Evolutionary conservation across 257 asterid species (phyloP).

Genomic region (Eustoma russellianum): DNA sequence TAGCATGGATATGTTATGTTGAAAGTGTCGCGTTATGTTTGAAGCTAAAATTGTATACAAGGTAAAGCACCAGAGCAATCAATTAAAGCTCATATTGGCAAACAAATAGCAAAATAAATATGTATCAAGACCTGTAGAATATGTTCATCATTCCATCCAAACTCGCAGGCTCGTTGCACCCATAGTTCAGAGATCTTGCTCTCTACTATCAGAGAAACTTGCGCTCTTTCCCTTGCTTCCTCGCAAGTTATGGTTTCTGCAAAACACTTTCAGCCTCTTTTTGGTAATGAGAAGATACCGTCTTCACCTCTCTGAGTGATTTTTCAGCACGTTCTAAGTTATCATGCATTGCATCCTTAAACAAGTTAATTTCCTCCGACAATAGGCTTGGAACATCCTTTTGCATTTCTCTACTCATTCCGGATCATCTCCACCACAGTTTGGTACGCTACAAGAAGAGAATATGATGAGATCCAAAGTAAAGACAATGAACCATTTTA

Average conservation of each 20-base stretch:
- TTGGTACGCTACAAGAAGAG: slow-evolving; percentile 10
- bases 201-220: slow-evolving; percentile 25
- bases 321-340: slow-evolving; percentile 15
- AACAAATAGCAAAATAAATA: too few relatives aligned
- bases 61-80: too few relatives aligned
- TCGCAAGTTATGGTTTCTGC: slow-evolving; percentile 23
- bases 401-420: slow-evolving; percentile 26
- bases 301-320: slow-evolving; percentile 17
- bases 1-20: too few relatives aligned
- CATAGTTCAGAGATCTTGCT: slow-evolving; percentile 26
- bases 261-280: slow-evolving; percentile 27
- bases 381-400: slow-evolving; percentile 19
- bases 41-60: too few relatives aligned
- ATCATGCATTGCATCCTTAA: slow-evolving; percentile 17
- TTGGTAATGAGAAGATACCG: slow-evolving; percentile 21
- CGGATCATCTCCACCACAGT: slow-evolving; percentile 22
- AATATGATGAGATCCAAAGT: background rate
- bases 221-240: slow-evolving; percentile 27
- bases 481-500: too few relatives aligned
- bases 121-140: too few relatives aligned
- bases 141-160: slow-evolving; percentile 23
- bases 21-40: too few relatives aligned
- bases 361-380: slow-evolving; percentile 29
- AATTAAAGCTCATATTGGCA: too few relatives aligned
- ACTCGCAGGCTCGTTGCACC: slow-evolving; percentile 27